A percentile compares a stretch with the other conserved stretches of the same genome.
Evolutionary conservation across 495 filamentous ascomycete genomes (phyloP).

Genomic region (Lophiostoma macrostomum): DNA sequence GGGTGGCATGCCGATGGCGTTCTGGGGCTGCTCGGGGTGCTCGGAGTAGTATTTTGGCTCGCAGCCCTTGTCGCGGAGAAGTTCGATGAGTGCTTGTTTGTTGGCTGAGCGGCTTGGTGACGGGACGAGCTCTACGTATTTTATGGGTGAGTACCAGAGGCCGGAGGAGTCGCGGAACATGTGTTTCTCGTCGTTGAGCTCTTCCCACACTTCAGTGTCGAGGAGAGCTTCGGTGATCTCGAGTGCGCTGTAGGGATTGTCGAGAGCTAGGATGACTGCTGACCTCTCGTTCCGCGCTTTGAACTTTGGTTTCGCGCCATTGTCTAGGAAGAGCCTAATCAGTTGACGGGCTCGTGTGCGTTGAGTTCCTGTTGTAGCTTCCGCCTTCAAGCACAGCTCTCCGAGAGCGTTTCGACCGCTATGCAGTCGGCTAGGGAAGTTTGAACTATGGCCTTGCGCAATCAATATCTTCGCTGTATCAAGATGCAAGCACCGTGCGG

Average conservation of each 20-base stretch:
- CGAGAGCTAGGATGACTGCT: conserved; percentile 19
- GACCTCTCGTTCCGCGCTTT: conserved; percentile 25
- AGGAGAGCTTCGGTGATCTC: conserved; percentile 27
- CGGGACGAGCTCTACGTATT: conserved; percentile 24
- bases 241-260: conserved; percentile 22
- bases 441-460: conserved; percentile 17
- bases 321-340: conserved; percentile 22
- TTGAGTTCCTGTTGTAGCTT: conserved; percentile 7
- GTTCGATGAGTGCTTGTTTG: conserved; percentile 15
- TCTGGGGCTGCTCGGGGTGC: conserved; percentile 16
- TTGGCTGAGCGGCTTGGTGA: not conserved
- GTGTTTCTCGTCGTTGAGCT: conserved; percentile 28
- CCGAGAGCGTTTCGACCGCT: conserved; percentile 23
- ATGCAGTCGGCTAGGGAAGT: conserved; percentile 23
- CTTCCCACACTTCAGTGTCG: conserved; percentile 28
- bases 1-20: conserved; percentile 21
- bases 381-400: conserved; percentile 22
- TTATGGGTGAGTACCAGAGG: conserved; percentile 26
- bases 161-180: conserved; percentile 18
- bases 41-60: conserved; percentile 27
- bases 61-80: conserved; percentile 27
- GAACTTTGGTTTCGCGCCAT: conserved; percentile 22
- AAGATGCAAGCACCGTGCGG: conserved; percentile 16
- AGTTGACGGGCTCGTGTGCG: conserved; percentile 17
- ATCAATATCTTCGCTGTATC: conserved; percentile 5